These are phyloP conservation scores for Phytophthora kernoviae DNA, from an alignment of 352 stramenopile genomes.

Conservation along the genomic window DNA sequence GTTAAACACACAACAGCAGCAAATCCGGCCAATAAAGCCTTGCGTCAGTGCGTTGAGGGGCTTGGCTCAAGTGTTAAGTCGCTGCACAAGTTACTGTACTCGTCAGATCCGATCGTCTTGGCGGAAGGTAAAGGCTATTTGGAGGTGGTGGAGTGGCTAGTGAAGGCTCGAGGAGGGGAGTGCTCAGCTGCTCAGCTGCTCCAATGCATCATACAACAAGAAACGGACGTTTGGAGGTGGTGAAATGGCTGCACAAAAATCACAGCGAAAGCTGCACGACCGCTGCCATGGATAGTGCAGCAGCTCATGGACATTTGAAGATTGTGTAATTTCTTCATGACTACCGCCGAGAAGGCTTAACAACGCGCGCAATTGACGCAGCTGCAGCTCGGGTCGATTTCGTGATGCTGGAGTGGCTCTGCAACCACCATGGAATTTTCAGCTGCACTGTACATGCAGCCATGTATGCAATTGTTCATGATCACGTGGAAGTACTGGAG, in stretches of 20 bases:
- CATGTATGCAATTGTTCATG: conserved; percentile 18
- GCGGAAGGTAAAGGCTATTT: conserved; percentile 18
- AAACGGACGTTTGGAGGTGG: conserved; percentile 30
- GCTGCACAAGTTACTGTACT: conserved; percentile 22
- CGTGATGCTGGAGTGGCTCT: conserved; percentile 29
- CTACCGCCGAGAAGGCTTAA: conserved; percentile 21
- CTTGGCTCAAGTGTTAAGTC: neutral
- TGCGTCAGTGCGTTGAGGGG: conserved; percentile 15
- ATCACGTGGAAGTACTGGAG: conserved; percentile 31
- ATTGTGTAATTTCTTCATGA: conserved; percentile 29
- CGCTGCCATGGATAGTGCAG: conserved; percentile 21
- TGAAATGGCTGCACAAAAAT: conserved; percentile 52
- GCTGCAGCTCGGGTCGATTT: conserved; percentile 17
- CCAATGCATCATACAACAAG: conserved; percentile 29
- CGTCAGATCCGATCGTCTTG: conserved; percentile 18
- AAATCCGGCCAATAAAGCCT: too few species aligned
- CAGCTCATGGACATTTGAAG: conserved; percentile 27
- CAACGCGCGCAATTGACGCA: conserved; percentile 18
- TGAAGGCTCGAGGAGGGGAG: conserved; percentile 22
- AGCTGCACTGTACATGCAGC: conserved; percentile 18
- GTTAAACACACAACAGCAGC: too few species aligned
- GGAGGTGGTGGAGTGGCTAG: conserved; percentile 27
- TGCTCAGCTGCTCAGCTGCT: conserved; percentile 27
- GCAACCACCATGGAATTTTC: neutral
- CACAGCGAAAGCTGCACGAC: conserved; percentile 25